Evolutionary conservation across 2,329 filamentous ascomycete species (phyloP).

Genomic region (Ophiostoma quercus): DNA sequence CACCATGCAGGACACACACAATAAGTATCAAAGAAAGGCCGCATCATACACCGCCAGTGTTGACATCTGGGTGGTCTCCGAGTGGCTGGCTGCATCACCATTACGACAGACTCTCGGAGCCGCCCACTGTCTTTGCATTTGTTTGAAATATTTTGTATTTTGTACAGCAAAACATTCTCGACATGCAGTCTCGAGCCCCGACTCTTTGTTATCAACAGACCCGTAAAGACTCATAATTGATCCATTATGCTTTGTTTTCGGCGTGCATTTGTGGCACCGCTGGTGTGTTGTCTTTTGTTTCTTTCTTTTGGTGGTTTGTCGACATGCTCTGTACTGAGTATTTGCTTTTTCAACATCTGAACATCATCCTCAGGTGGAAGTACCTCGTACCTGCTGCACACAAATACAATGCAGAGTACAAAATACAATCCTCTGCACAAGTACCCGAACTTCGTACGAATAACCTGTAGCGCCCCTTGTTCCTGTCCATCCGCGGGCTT

Average conservation of each 20-base stretch:
- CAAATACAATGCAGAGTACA: not conserved
- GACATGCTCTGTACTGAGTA: not conserved
- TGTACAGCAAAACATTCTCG: not conserved
- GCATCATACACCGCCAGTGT: not conserved
- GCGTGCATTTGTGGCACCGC: not conserved
- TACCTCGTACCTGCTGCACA: not conserved
- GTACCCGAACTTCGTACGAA: not conserved
- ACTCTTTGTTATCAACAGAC: not conserved
- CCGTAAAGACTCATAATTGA: not conserved
- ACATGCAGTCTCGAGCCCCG: not conserved
- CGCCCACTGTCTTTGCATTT: not conserved
- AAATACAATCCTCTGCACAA: not conserved
- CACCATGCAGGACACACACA: not conserved
- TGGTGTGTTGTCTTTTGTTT: not conserved
- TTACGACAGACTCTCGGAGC: not conserved
- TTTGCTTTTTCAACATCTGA: slow-evolving; percentile 3
- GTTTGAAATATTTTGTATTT: not conserved
- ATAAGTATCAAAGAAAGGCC: not conserved
- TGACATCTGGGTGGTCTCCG: not conserved
- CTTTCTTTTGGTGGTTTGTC: not conserved
- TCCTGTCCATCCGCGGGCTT: not conserved
- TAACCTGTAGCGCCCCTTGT: not conserved
- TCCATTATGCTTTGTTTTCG: not conserved
- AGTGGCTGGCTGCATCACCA: not conserved
- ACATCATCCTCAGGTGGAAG: not conserved